Evolutionary conservation across 2,329 filamentous ascomycete species (phyloP), one percentile per base, ranked within the genome.

Genomic region (Neofusicoccum cordaticola): DNA sequence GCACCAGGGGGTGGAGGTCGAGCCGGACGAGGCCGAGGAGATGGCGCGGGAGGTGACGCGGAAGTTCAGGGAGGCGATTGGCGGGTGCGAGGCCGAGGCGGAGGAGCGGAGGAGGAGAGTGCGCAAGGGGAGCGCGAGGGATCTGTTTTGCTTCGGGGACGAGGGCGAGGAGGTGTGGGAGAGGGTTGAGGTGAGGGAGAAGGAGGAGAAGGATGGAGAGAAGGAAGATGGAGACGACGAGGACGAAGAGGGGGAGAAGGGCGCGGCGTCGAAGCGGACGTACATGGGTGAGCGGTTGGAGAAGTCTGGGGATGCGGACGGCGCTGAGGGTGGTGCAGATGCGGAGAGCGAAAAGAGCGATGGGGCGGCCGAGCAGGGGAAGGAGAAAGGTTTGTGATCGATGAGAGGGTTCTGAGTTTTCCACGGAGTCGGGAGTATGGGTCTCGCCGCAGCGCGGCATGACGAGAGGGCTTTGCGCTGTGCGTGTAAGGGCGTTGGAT

Each of bases 81-180:
- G 92, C n/a, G 85, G 85, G 0, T 96, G 92, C 71, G 39, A 4
- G 4, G 22, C 22, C 2, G 74, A 77, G 8, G 72, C 72, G 31
- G 73, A 71, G 64, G 71, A 71, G 4, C 74, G 71, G 68, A 71
- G 75, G 69, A 70, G 73, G 58, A 69, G 72, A 71, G 57, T 71
- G 66, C 48, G 72, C 37, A 69, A 77, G n/a, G 74, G 76, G 31
- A 79, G 78, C 44, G 81, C 85, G 1, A 77, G 79, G 35, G 88
- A 91, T 72, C 75, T 93, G 56, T 93, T 93, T 73, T 93, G 90
- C 71, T 77, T 81, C 57, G 73, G 76, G 31, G 77, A 79, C 13
- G 77, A 75, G 57, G 70, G 68, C 42, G 67, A 68, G 7, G 74
- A 4, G 27, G 12, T 11, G 6, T 42, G 48, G 42, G 22, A 17